A percentile compares a stretch with the other conserved stretches of the same genome.
phyloP scores from a whole-genome alignment of 2,329 filamentous ascomycete species.

The Fonsecaea pugnacius region DNA sequence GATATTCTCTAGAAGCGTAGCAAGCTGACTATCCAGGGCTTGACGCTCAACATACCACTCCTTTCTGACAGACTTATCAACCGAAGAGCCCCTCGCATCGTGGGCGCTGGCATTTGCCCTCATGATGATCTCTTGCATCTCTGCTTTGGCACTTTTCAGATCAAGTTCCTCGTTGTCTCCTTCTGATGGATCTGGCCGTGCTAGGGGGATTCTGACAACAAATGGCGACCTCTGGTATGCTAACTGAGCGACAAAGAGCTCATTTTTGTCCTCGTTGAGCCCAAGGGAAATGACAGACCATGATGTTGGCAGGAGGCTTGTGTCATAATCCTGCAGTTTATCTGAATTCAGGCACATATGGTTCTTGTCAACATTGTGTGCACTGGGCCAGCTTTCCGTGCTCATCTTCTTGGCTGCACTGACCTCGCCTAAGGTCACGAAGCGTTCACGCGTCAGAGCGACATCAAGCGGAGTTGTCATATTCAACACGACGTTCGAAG shows the following conservation, averaged over 20 bases:
- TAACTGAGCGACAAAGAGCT: constrained; percentile 87
- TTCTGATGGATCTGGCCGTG: constrained; percentile 78
- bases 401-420: constrained; percentile 18
- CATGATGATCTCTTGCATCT: constrained; percentile 81
- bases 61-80: constrained; percentile 68
- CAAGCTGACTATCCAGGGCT: constrained; percentile 75
- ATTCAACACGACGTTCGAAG: constrained; percentile 31
- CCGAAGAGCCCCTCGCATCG: constrained; percentile 60
- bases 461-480: constrained; percentile 31
- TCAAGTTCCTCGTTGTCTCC: constrained; percentile 80
- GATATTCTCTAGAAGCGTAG: constrained; percentile 78
- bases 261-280: constrained; percentile 78
- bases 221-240: constrained; percentile 77
- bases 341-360: constrained; percentile 42
- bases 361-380: constrained; percentile 4
- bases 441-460: constrained; percentile 25
- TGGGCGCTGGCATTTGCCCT: constrained; percentile 85
- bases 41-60: constrained; percentile 91
- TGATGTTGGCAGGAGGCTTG: constrained; percentile 78
- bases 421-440: constrained; percentile 24
- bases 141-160: constrained; percentile 76
- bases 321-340: constrained; percentile 68
- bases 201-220: constrained; percentile 81
- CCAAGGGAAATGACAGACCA: constrained; percentile 90
- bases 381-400: constrained; percentile 20